Evolutionary conservation across 495 filamentous ascomycete genomes (phyloP).

Genomic region (Hypoxylon fuscum): DNA sequence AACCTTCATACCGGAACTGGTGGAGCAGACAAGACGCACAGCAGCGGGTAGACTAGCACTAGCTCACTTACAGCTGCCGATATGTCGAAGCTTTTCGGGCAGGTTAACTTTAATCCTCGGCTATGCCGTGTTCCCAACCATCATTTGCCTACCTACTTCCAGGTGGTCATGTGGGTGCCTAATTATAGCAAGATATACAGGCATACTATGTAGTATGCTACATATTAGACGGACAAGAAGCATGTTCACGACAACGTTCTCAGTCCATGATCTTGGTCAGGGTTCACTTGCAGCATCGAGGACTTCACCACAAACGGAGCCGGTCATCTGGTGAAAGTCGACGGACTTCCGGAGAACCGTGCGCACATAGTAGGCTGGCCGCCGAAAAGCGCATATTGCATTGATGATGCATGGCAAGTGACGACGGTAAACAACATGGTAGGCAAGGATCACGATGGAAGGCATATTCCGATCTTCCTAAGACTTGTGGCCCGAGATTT

Average conservation of each 20-base stretch:
- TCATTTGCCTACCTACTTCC: no score
- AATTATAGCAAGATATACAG: neutral
- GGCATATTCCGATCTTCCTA: neutral
- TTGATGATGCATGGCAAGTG: conserved; percentile 11
- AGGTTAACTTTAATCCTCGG: conserved; percentile 21
- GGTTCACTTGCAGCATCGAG: conserved; percentile 20
- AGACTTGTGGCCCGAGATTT: conserved; percentile 1
- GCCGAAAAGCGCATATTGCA: conserved; percentile 33
- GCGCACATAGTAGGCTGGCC: conserved; percentile 21
- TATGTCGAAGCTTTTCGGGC: conserved; percentile 15
- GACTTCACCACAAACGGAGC: conserved; percentile 15
- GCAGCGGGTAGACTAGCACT: conserved; percentile 37
- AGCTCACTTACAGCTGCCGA: conserved; percentile 28
- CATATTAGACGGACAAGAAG: neutral
- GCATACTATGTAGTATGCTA: no score
- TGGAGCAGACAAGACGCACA: conserved; percentile 35
- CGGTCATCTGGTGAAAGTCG: conserved; percentile 13
- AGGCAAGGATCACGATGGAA: conserved; percentile 23
- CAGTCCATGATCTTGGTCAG: conserved; percentile 15
- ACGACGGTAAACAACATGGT: conserved; percentile 22
- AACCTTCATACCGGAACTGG: conserved; percentile 22
- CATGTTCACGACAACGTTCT: conserved; percentile 2
- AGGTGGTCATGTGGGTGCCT: conserved; percentile 7
- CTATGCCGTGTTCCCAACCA: conserved; percentile 3
- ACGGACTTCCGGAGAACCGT: conserved; percentile 35